A percentile compares a stretch with the other conserved stretches of the same genome.
phyloP scores from a whole-genome alignment of 371 early-diverging fungal genomes.

The Mucor sp. region DNA sequence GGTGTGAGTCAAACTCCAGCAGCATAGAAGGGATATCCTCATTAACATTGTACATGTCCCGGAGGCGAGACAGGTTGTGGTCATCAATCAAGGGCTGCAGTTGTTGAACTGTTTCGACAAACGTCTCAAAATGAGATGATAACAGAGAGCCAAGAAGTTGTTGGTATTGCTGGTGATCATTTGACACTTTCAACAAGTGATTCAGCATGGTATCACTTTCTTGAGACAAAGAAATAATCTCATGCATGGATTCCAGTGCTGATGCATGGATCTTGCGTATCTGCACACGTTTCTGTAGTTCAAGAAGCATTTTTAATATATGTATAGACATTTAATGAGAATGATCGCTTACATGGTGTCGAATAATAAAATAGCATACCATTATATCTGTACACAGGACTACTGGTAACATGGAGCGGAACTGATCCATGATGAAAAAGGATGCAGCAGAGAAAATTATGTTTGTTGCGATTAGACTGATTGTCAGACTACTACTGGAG shows the following conservation, averaged over 20 bases:
- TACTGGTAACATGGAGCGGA: neutral
- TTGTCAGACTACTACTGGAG: neutral
- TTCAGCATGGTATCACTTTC: slow-evolving; percentile 28
- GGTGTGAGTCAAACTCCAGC: slow-evolving; percentile 3
- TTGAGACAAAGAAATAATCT: slow-evolving; percentile 32
- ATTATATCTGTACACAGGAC: neutral
- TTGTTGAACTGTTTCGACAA: slow-evolving; percentile 13
- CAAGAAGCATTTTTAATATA: neutral
- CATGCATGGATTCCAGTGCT: slow-evolving; percentile 32
- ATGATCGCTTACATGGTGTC: slow-evolving; percentile 19
- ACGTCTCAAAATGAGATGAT: slow-evolving; percentile 22
- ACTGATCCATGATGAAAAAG: neutral
- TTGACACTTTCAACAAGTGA: slow-evolving; percentile 10
- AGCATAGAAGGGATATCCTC: slow-evolving; percentile 12
- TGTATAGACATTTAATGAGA: neutral
- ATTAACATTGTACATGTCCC: slow-evolving; percentile 44
- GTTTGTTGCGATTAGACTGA: neutral
- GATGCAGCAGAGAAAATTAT: neutral
- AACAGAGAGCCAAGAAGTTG: slow-evolving; percentile 14
- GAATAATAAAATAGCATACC: slow-evolving; percentile 18
- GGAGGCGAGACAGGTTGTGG: slow-evolving; percentile 30
- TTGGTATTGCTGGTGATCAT: slow-evolving; percentile 9
- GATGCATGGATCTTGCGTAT: slow-evolving; percentile 35
- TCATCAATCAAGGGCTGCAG: slow-evolving; percentile 33
- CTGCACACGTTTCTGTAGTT: slow-evolving; percentile 30